Evolutionary conservation across 805 yeast species (phyloP).

Genomic region (Teunomyces funiuensis): DNA sequence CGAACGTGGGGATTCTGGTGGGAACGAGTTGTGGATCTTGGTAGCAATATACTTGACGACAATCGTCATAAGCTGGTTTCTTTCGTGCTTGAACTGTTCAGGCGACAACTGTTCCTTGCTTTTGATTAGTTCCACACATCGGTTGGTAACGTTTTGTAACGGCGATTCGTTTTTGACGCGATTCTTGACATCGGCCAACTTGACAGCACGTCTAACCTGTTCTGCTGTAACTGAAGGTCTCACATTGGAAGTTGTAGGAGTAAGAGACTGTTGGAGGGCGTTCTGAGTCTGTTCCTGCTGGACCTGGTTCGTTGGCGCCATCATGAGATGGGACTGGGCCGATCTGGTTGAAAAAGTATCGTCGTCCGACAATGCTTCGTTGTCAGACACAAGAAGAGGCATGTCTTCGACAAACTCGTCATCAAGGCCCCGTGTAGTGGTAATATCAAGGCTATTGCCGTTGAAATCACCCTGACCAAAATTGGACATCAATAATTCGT

Average conservation of each 20-base stretch:
- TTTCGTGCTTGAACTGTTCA: conserved; percentile 29
- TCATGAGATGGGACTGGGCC: not conserved
- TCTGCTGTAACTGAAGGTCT: conserved; percentile 18
- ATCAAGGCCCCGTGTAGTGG: conserved; percentile 4
- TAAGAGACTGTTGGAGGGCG: not conserved
- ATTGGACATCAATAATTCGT: conserved; percentile 8
- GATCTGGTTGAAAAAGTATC: conserved; percentile 18
- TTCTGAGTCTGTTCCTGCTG: not conserved
- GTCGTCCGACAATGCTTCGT: conserved; percentile 29
- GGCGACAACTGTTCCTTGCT: conserved; percentile 7
- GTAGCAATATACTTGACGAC: conserved; percentile 43
- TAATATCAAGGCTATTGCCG: conserved; percentile 10
- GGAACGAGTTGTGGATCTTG: conserved; percentile 44
- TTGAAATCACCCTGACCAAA: not conserved
- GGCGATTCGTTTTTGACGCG: not conserved
- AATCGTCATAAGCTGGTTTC: conserved; percentile 40
- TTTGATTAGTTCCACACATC: conserved; percentile 3
- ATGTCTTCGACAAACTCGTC: conserved; percentile 22
- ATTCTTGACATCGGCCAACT: conserved; percentile 5
- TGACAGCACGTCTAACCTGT: conserved; percentile 22
- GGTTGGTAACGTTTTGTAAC: not conserved
- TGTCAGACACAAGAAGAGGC: conserved; percentile 34
- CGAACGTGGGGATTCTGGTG: conserved; percentile 34
- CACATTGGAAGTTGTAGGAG: conserved; percentile 1
- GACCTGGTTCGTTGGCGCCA: not conserved